Base-by-base conservation (phyloP, 768 basidiomycete species). In the Pisolithus albus region DNA sequence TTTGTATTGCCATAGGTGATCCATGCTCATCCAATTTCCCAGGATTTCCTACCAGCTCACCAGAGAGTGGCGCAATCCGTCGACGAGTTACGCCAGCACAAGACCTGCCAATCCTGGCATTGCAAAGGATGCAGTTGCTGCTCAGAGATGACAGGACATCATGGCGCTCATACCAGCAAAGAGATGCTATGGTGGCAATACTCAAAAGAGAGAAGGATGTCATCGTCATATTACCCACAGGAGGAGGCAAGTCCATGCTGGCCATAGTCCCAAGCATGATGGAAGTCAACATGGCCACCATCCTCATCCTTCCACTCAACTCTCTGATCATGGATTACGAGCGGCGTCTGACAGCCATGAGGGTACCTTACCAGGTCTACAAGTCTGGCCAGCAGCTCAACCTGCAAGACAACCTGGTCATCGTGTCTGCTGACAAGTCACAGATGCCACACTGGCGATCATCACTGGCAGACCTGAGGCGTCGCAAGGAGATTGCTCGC, bases 221-320 rank as follows among this genome's bases (percentile, higher is more conserved):
- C 9, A 34, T 69, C 16, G 52, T 56, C 0, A 45, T 64, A 1
- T 45, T 62, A 5, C 52, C 50, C 0, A 68, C 67, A 2, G 59
- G 61, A 1, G 41, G 50, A 5, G 67, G 69, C 1, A 70, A 69
- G 46, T 61, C 61, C 0, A 55, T 64, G 58, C 37, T 61, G 0
- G 60, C 57, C 0, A 45, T 69, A 5, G 34, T 69, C 3, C 63
- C 66, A 0, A 13, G 61, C 1, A 34, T 56, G 7, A 21, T 64
- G 18, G 38, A 62, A 0, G 49, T 54, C 19, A 10, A 46, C 0
- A 38, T 47, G 16, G 37, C 45, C 10, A 51, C 58, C 2, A 58
- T 60, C 0, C 45, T 69, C 0, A 48, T 64, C 2, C 24, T 67
- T 3, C 68, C 66, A 0, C 49, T 65, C 1, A 42, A 51, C 2